Conservation (phyloP, 1,284 basidiomycete genomes). For the Pseudozyma sp. region DNA sequence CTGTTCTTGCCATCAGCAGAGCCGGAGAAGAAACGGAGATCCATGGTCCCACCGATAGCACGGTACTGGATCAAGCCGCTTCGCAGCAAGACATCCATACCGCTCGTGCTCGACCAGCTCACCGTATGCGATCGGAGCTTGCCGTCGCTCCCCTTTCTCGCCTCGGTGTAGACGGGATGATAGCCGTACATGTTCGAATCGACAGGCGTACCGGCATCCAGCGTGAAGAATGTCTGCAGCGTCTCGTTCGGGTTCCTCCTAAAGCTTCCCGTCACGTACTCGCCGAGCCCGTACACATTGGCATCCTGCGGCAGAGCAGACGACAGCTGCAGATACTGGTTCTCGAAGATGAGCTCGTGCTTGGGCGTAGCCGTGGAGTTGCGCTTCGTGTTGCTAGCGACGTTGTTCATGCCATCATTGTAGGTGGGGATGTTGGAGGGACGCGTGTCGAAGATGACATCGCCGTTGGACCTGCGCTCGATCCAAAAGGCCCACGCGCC, state of each 20-base stretch:
- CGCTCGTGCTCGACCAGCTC: conserved; percentile 45
- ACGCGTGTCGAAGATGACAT: conserved; percentile 81
- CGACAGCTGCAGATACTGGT: conserved; percentile 77
- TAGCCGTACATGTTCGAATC: conserved; percentile 74
- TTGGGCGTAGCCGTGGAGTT: conserved; percentile 59
- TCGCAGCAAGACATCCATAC: conserved; percentile 55
- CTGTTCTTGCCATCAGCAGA: conserved; percentile 36
- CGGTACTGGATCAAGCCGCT: conserved; percentile 51
- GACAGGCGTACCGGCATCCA: conserved; percentile 71
- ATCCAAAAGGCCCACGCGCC: conserved; percentile 83
- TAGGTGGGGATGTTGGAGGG: conserved; percentile 55
- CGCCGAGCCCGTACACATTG: conserved; percentile 83
- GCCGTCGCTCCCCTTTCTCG: conserved; percentile 72
- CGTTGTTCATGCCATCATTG: conserved; percentile 35
- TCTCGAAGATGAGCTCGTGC: conserved; percentile 73
- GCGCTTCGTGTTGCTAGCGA: conserved; percentile 29
- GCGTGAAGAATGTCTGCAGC: conserved; percentile 77
- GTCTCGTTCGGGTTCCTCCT: conserved; percentile 75
- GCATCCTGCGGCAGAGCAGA: conserved; percentile 70
- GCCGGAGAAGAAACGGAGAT: conserved; percentile 51
- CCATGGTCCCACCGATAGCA: conserved; percentile 58
- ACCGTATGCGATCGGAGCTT: conserved; percentile 46
- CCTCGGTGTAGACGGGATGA: conserved; percentile 78
- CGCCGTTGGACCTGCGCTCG: conserved; percentile 72
- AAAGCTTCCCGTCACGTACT: conserved; percentile 76